phyloP scores from a whole-genome alignment of 2,329 filamentous ascomycete genomes.

The Cladosporium oxysporum region DNA sequence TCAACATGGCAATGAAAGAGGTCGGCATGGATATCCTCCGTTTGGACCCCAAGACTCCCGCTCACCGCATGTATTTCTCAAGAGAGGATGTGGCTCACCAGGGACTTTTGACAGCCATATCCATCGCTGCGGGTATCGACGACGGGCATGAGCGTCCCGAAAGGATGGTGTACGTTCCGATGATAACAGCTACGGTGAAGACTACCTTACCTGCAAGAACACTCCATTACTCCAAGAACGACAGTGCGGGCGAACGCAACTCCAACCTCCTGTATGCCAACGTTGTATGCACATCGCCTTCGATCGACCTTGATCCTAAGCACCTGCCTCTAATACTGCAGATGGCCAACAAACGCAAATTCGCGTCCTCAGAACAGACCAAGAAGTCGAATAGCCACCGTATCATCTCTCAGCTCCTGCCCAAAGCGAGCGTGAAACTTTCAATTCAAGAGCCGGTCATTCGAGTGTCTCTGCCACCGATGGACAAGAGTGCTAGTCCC shows the following conservation, averaged over 20 bases:
- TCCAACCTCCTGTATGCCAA: constrained; percentile 97
- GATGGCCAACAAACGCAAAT: constrained; percentile 57
- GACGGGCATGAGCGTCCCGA: constrained; percentile 85
- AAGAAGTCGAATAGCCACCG: constrained; percentile 51
- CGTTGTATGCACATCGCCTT: constrained; percentile 92
- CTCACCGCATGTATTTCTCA: constrained; percentile 98
- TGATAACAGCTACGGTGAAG: constrained; percentile 93
- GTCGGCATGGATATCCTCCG: constrained; percentile 90
- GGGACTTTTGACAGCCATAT: constrained; percentile 86
- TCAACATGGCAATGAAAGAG: constrained; percentile 94
- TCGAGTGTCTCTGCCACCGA: constrained; percentile 81
- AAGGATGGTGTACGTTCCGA: constrained; percentile 87
- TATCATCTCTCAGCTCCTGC: constrained; percentile 84
- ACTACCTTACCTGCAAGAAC: constrained; percentile 95
- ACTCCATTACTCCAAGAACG: constrained; percentile 71
- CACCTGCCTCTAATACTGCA: constrained; percentile 84
- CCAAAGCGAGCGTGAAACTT: constrained; percentile 91
- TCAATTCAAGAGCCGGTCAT: constrained; percentile 96
- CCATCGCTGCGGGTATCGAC: constrained; percentile 87
- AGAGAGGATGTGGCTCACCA: constrained; percentile 92
- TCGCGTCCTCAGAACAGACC: neutral
- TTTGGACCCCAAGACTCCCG: constrained; percentile 86
- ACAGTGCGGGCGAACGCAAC: constrained; percentile 76
- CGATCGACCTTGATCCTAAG: constrained; percentile 86
- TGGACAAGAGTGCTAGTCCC: constrained; percentile 60